Evolutionary conservation across 371 early-diverging fungal genomes (phyloP).

Genomic region (Rhizomucor pusillus): DNA sequence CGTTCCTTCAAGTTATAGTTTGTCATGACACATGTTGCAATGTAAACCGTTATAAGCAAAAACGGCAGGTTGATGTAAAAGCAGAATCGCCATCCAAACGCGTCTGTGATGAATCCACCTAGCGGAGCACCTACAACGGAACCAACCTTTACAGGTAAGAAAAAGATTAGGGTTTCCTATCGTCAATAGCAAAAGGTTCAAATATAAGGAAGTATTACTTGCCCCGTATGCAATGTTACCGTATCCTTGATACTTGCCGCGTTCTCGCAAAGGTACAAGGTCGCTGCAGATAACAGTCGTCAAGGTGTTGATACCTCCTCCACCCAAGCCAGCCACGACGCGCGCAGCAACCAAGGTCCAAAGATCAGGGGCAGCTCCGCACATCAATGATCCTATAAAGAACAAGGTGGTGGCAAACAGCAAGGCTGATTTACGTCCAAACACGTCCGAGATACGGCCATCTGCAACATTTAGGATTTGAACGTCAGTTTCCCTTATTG

Average conservation of each 20-base stretch:
- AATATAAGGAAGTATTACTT: slow-evolving; percentile 8
- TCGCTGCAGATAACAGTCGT: slow-evolving; percentile 43
- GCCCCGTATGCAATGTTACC: slow-evolving; percentile 45
- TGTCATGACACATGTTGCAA: slow-evolving; percentile 33
- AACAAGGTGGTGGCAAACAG: slow-evolving; percentile 57
- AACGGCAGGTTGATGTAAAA: slow-evolving; percentile 80
- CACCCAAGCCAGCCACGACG: slow-evolving; percentile 79
- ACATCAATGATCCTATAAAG: slow-evolving; percentile 53
- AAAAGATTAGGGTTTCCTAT: neutral
- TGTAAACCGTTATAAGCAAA: slow-evolving; percentile 52
- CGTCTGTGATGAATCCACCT: slow-evolving; percentile 57
- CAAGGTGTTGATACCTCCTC: slow-evolving; percentile 57
- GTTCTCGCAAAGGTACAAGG: slow-evolving; percentile 46
- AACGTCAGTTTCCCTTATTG: slow-evolving; percentile 1
- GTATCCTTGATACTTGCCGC: slow-evolving; percentile 49
- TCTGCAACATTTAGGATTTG: slow-evolving; percentile 13
- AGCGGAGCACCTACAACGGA: slow-evolving; percentile 71
- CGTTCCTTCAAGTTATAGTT: slow-evolving; percentile 41
- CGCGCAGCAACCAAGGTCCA: slow-evolving; percentile 73
- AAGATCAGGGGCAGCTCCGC: slow-evolving; percentile 57
- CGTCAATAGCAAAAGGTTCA: too few species aligned
- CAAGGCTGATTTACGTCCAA: slow-evolving; percentile 64
- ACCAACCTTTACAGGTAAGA: slow-evolving; percentile 61
- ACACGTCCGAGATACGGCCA: slow-evolving; percentile 63
- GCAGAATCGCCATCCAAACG: slow-evolving; percentile 57